Base-by-base conservation (phyloP, 1,284 basidiomycete genomes). In the Trichosporon ovoides region DNA sequence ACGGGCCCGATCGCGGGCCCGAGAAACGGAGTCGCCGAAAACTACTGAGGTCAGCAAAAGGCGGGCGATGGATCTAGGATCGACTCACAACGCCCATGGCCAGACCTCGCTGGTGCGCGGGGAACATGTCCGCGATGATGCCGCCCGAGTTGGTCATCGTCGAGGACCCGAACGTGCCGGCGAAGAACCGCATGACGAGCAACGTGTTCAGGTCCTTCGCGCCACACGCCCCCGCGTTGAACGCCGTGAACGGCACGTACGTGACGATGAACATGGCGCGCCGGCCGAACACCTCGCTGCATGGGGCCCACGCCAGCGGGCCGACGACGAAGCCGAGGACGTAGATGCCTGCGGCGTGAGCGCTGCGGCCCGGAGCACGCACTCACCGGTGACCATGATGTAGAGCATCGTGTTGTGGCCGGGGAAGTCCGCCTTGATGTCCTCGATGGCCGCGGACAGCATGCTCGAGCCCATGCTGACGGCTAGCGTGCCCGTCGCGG, bases 111-210 rank as follows among this genome's bases (percentile, higher is more conserved):
- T 77, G 70, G 40, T 73, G 66, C 16, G 76, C 72, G 33, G 70
- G 65, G 57, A 75, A 79, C 37, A 79, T 63, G 58, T 80, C 77
- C 11, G 75, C 73, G 35, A 81, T 75, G 31, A 76, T 70, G 34
- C 78, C 78, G 14, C 79, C 79, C 1, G 77, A 74, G 61, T 79
- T 80, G 52, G 78, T 77, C 53, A 81, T 66, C 1, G 77, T 74
- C 2, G 71, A 69, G 2, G 75, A 72, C n/a, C 73, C 77, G 48
- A 73, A 76, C 9, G 72, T 71, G 3, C 80, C 80, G 0, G 71
- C 67, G 31, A 81, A 66, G 68, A 80, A 77, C 9, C 80, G 72
- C 58, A 79, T 72, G 38, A 80, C 69, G 38, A 81, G 71, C 55
- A 80, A 61, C 16, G 74, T 69, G 37, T 67, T 76, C 38, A 79